Conservation (phyloP, 352 stramenopile species). For the Globisporangium nagaii region DNA sequence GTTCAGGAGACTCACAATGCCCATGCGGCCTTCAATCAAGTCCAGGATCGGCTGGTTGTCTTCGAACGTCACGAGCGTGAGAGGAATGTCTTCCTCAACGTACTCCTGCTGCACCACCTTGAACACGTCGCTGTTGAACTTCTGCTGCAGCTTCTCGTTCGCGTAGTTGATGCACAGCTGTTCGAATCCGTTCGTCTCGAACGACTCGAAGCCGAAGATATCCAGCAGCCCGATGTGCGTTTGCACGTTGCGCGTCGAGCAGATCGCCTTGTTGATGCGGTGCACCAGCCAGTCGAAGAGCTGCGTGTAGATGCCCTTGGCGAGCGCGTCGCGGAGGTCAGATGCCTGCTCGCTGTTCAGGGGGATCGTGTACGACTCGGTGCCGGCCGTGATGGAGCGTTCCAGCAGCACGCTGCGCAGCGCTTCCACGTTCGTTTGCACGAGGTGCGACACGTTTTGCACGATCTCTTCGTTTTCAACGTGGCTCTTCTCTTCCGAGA, state of each 20-base stretch:
- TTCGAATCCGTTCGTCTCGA: conserved; percentile 84
- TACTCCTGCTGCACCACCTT: conserved; percentile 95
- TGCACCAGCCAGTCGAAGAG: conserved; percentile 96
- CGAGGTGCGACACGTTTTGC: conserved; percentile 47
- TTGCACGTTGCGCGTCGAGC: conserved; percentile 65
- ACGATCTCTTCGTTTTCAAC: conserved; percentile 57
- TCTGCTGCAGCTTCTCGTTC: conserved; percentile 82
- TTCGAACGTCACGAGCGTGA: conserved; percentile 83
- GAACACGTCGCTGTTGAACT: conserved; percentile 92
- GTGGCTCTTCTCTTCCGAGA: conserved; percentile 45
- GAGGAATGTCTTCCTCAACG: conserved; percentile 87
- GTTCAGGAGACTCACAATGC: conserved; percentile 92
- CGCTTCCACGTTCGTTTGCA: conserved; percentile 52
- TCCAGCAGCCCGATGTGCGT: conserved; percentile 91
- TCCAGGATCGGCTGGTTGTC: conserved; percentile 91
- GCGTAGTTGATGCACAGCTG: conserved; percentile 85
- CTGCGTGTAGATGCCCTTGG: conserved; percentile 96
- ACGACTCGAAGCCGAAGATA: conserved; percentile 96
- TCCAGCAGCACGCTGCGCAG: conserved; percentile 88
- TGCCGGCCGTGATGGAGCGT: conserved; percentile 88
- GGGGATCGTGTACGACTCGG: conserved; percentile 91
- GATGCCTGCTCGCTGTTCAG: conserved; percentile 84
- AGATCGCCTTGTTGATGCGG: conserved; percentile 75
- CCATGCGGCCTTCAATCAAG: conserved; percentile 82
- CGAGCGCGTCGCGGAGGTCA: conserved; percentile 92